Evolutionary conservation across 2,329 filamentous ascomycete genomes (phyloP).

Genomic region (Grosmannia clavigera): DNA sequence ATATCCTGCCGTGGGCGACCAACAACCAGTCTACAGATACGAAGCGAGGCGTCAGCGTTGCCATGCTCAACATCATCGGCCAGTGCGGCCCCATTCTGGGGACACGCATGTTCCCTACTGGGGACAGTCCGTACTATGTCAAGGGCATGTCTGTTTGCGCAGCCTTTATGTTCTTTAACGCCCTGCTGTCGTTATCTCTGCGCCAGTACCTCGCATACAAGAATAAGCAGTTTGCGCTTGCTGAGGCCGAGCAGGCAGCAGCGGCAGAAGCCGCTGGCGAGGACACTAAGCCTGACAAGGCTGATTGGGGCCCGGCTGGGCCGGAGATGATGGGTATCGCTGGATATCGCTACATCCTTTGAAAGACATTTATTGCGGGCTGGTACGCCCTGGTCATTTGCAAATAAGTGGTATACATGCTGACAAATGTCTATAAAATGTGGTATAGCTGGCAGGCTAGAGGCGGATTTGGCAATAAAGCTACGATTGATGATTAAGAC

Average conservation of each 20-base stretch:
- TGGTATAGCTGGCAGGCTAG: no score
- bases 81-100: slow-evolving; percentile 52
- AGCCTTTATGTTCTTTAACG: slow-evolving; percentile 29
- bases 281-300: slow-evolving; percentile 4
- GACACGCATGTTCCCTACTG: slow-evolving; percentile 47
- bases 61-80: slow-evolving; percentile 48
- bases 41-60: slow-evolving; percentile 49
- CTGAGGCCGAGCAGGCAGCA: slow-evolving; percentile 13
- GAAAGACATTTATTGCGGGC: neutral
- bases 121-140: slow-evolving; percentile 23
- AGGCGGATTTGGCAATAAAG: no score
- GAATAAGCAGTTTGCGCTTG: slow-evolving; percentile 21
- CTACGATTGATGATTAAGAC: no score
- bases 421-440: no score
- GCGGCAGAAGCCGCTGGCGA: neutral
- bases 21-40: slow-evolving; percentile 60
- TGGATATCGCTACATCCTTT: slow-evolving; percentile 13
- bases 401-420: neutral
- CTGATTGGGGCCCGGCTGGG: neutral
- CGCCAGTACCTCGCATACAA: slow-evolving; percentile 21
- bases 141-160: slow-evolving; percentile 27
- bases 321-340: slow-evolving; percentile 11
- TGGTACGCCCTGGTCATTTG: neutral
- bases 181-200: slow-evolving; percentile 20
- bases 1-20: slow-evolving; percentile 58